A percentile compares a stretch with the other conserved stretches of the same genome.
phyloP scores from a whole-genome alignment of 768 basidiomycete species.

The Coprinellus aureogranulatus region DNA sequence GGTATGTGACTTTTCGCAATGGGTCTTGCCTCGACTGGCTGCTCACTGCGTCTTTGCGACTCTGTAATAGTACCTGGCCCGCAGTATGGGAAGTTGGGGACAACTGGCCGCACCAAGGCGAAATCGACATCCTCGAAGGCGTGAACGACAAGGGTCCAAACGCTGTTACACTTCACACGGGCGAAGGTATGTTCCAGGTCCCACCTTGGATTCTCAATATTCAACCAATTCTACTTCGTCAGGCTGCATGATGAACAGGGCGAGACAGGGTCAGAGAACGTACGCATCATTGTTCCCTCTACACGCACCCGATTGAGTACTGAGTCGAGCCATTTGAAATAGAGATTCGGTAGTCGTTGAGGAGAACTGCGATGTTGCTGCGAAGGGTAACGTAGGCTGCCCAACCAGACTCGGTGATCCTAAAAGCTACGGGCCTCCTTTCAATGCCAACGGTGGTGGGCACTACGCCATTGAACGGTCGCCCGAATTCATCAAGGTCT shows the following conservation, averaged over 20 bases:
- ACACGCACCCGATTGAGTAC: too few relatives aligned
- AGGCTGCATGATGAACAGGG: slow-evolving; percentile 30
- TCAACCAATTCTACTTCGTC: background rate
- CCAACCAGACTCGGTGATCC: slow-evolving; percentile 29
- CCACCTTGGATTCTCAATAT: background rate
- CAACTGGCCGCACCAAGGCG: slow-evolving; percentile 49
- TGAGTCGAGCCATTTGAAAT: too few relatives aligned
- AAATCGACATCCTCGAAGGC: slow-evolving; percentile 42
- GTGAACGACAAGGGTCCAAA: slow-evolving; percentile 38
- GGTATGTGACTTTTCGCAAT: slow-evolving; percentile 16
- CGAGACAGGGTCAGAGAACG: too few relatives aligned
- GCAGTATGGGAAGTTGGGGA: slow-evolving; percentile 53
- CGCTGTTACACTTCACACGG: slow-evolving; percentile 36
- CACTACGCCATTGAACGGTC: slow-evolving; percentile 69
- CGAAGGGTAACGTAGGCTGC: slow-evolving; percentile 28
- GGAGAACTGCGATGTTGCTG: slow-evolving; percentile 21
- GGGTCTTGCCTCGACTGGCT: too few relatives aligned
- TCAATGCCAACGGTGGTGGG: slow-evolving; percentile 61
- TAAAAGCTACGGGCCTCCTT: slow-evolving; percentile 53
- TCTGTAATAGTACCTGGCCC: slow-evolving; percentile 38
- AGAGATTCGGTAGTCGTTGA: slow-evolving; percentile 5
- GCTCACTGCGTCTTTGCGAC: background rate
- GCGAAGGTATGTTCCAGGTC: background rate
- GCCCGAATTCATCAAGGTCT: slow-evolving; percentile 56
- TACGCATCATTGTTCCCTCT: background rate